These are phyloP conservation scores for Dalbergia cultrata DNA, from an alignment of 306 rosid species.

Conservation along the genomic window DNA sequence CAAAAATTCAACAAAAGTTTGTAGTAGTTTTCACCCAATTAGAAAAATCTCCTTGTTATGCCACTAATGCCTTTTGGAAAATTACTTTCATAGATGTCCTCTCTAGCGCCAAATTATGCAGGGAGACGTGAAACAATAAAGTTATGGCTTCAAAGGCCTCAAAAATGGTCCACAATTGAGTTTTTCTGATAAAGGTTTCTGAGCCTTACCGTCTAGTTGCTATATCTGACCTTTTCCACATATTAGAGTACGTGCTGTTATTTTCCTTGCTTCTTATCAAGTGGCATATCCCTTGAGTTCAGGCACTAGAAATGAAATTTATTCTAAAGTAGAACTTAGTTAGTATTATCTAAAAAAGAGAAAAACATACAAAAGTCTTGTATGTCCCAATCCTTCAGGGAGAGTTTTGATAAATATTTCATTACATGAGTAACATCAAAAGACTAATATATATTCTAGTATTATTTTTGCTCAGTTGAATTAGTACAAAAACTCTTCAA, in stretches of 20 bases:
- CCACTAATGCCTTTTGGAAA: slow-evolving; percentile 19
- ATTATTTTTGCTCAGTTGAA: slow-evolving; percentile 65
- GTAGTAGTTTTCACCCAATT: slow-evolving; percentile 20
- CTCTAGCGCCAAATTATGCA: slow-evolving; percentile 8
- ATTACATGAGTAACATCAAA: slow-evolving; percentile 48
- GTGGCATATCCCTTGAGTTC: slow-evolving; percentile 41
- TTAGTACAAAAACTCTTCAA: slow-evolving; percentile 62
- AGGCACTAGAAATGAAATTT: slow-evolving; percentile 28
- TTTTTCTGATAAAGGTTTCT: slow-evolving; percentile 25
- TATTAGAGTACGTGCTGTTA: slow-evolving; percentile 20
- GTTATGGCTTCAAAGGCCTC: slow-evolving; percentile 29
- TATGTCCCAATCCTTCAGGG: slow-evolving; percentile 43
- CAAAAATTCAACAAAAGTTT: slow-evolving; percentile 31
- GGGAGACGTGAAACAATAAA: slow-evolving; percentile 28
- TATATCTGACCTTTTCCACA: slow-evolving; percentile 42
- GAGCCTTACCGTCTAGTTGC: slow-evolving; percentile 8
- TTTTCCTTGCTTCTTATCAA: slow-evolving; percentile 47
- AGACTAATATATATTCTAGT: slow-evolving; percentile 44
- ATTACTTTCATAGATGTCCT: slow-evolving; percentile 14
- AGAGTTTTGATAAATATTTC: slow-evolving; percentile 47
- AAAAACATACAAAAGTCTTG: slow-evolving; percentile 32
- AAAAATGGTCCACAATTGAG: slow-evolving; percentile 20
- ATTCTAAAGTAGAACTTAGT: slow-evolving; percentile 49
- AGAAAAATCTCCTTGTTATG: slow-evolving; percentile 6
- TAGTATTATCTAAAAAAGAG: slow-evolving; percentile 39